Evolutionary conservation across 2,329 filamentous ascomycete genomes (phyloP), one percentile per base, ranked within the genome.

Genomic region (Phaeosphaeriaceae sp.): DNA sequence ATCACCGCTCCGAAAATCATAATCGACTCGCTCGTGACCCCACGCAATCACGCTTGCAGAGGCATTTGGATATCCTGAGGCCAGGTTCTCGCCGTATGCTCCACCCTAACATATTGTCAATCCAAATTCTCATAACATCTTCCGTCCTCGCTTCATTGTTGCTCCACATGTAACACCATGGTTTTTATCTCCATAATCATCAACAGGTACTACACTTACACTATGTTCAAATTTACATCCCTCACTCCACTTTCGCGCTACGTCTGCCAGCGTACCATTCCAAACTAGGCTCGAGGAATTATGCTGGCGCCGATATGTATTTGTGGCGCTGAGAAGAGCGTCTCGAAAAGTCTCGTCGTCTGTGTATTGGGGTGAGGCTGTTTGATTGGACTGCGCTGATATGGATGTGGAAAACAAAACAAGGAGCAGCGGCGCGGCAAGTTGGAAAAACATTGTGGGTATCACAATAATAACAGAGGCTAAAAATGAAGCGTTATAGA

Each of bases 61-160:
- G 1, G 80, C 81, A 63, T 87, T 85, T 0, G 76, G 54, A 66
- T 85, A 90, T 3, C 87, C 88, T 4, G 84, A 77, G 6, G 87
- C 87, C 3, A 92, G 79, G 71, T 92, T 92, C 74, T 92, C 89
- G 62, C 89, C 89, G 54, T 85, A 86, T 0, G 86, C 83, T 0
- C 86, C 85, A 46, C 80, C 79, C 77, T 80, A 18, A 6, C 12
- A 15, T n/a, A 18, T 6, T 18, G 9, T 12, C 4, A 12, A 7
- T 18, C 15, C 17, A 21, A 36, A 36, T n/a, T n/a, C n/a, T n/a
- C n/a, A n/a, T n/a, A n/a, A n/a, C n/a, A n/a, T n/a, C n/a, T n/a
- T n/a, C n/a, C n/a, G n/a, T n/a, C n/a, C n/a, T n/a, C n/a, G n/a
- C n/a, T n/a, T n/a, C n/a, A n/a, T n/a, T n/a, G n/a, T n/a, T n/a